Percentiles rank a stretch among this genome's conserved stretches.
These are phyloP conservation scores for Calonectria pauciramosa DNA, from an alignment of 2,329 filamentous ascomycete species.

Conservation along the genomic window DNA sequence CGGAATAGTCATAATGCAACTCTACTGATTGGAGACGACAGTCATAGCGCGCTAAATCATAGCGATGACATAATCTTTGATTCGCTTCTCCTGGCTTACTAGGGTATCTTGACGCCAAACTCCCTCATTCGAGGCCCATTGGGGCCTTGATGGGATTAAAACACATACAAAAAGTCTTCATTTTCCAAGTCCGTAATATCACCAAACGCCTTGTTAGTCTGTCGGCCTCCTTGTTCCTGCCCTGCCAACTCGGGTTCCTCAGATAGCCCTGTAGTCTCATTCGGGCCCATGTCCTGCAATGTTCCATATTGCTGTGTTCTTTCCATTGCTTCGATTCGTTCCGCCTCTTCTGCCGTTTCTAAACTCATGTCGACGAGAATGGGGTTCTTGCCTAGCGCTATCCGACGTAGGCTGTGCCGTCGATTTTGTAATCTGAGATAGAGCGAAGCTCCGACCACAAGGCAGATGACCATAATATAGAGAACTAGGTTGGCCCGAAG, in stretches of 20 bases:
- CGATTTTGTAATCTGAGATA: slow-evolving; percentile 69
- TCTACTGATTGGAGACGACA: neutral
- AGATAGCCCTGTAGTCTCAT: slow-evolving; percentile 22
- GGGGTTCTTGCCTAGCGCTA: slow-evolving; percentile 71
- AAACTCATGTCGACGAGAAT: slow-evolving; percentile 72
- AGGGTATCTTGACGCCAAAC: slow-evolving; percentile 16
- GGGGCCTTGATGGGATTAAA: slow-evolving; percentile 35
- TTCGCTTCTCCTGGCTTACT: neutral
- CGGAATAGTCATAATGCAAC: neutral
- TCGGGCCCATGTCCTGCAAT: slow-evolving; percentile 1
- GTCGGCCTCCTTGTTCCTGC: slow-evolving; percentile 18
- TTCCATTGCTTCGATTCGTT: slow-evolving; percentile 51
- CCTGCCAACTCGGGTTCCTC: slow-evolving; percentile 31
- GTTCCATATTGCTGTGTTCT: slow-evolving; percentile 33
- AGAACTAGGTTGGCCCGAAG: slow-evolving; percentile 72
- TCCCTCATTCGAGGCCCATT: neutral
- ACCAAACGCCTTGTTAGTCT: slow-evolving; percentile 47
- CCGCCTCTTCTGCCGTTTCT: slow-evolving; percentile 60
- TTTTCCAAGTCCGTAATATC: slow-evolving; percentile 73
- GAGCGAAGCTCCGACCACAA: slow-evolving; percentile 58
- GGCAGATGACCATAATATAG: slow-evolving; percentile 70
- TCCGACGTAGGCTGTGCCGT: slow-evolving; percentile 66
- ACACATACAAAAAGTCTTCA: slow-evolving; percentile 75
- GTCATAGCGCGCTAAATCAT: neutral
- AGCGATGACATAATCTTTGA: neutral